Evolutionary conservation across 2,329 filamentous ascomycete species (phyloP), one percentile per base, ranked within the genome.

Genomic region (Aspergillus felis): DNA sequence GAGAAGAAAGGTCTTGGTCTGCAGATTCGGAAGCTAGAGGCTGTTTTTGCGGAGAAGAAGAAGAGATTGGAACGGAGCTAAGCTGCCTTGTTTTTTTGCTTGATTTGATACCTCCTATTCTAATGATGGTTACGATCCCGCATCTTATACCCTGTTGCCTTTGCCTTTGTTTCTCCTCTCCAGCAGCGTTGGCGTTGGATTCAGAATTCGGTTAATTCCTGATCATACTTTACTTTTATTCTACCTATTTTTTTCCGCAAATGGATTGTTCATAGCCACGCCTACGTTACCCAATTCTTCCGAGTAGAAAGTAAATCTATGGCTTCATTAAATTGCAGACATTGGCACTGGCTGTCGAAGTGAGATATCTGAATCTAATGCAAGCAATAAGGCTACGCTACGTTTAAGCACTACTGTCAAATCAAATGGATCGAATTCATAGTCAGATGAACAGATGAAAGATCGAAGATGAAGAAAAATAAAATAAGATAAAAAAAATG

Each of bases 1-100:
- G 92, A 96, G 78, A 88, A 87, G 68, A 92, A 92, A 0, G 89
- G 68, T 75, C 71, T 87, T 66, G 82, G 82, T 65, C 74, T 74
- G 12, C 75, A 83, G 66, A 74, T 87, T 35, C 71, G 77, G 57
- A 78, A 91, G 50, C 79, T 97, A 68, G 88, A 91, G 74, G 85
- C 80, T 25, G 76, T 87, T 38, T 80, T 96, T 64, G 81, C 81
- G 58, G 88, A 86, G 70, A 75, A 74, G 56, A 79, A 73, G 65
- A 73, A 69, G 62, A 70, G 67, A 50, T 53, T 74, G 46, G 73
- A 74, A 61, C 67, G 60, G 47, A 51, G 55, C 49, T 70, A 17
- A 35, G 32, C 32, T 35, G 32, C 32, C 14, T 35, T 17, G 14
- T 38, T 38, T 7, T 17, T 4, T 35, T 17, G 14, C 2, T 1